Evolutionary conservation across 345 rosid genomes (phyloP).

Genomic region (Populus alba): DNA sequence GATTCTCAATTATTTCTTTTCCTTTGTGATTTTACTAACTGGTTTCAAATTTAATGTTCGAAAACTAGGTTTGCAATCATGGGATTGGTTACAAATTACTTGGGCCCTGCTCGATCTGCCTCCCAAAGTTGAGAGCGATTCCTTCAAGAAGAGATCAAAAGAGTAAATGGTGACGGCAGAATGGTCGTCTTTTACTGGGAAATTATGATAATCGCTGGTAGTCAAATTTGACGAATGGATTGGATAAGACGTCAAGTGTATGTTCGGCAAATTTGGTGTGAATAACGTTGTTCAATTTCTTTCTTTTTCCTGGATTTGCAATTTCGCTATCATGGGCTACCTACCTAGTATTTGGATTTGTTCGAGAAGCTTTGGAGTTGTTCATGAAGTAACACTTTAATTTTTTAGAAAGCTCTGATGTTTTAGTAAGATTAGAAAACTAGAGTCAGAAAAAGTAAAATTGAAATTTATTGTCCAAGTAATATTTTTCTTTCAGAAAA

Average conservation of each 20-base stretch:
- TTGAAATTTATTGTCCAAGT: too few relatives aligned
- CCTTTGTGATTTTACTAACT: background rate
- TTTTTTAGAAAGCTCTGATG: too few relatives aligned
- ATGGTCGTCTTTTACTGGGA: background rate
- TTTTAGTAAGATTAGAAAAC: too few relatives aligned
- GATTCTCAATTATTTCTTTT: background rate
- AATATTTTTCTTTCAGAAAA: too few relatives aligned
- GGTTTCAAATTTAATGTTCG: background rate
- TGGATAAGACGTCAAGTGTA: background rate
- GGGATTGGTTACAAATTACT: constrained; percentile 94
- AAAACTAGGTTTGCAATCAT: constrained; percentile 86
- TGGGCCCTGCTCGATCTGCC: constrained; percentile 74
- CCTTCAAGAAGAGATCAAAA: background rate
- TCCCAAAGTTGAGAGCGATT: constrained; percentile 38
- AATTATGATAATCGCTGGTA: background rate
- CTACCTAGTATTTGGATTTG: background rate
- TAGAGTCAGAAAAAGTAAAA: too few relatives aligned
- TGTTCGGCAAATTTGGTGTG: background rate
- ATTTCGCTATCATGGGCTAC: background rate
- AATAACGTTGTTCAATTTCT: background rate
- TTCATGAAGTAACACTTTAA: too few relatives aligned
- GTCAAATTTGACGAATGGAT: background rate
- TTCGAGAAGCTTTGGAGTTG: background rate
- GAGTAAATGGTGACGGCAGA: background rate
- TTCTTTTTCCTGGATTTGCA: background rate